These are phyloP conservation scores for Penicillium daleae DNA, from an alignment of 495 filamentous ascomycete species.

Conservation along the genomic window DNA sequence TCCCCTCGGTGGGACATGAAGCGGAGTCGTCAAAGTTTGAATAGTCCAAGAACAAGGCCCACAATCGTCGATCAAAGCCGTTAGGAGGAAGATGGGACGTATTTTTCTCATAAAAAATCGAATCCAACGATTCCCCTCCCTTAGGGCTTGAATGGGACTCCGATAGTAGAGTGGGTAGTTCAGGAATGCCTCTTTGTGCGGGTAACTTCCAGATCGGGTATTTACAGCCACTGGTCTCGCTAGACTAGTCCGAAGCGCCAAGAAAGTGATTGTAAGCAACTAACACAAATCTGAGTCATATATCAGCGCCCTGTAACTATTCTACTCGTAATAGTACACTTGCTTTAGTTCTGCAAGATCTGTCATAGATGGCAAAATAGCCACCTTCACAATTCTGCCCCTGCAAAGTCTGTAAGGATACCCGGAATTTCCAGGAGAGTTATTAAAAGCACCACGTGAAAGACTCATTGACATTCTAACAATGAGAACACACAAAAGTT, in stretches of 20 bases:
- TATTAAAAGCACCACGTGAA: neutral
- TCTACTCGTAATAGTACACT: no score
- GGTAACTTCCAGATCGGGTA: neutral
- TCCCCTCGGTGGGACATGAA: neutral
- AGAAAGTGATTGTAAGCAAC: no score
- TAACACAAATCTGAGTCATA: no score
- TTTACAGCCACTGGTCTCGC: neutral
- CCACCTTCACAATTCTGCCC: neutral
- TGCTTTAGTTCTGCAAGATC: neutral
- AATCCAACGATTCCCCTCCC: neutral
- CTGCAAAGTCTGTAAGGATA: neutral
- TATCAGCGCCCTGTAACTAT: no score
- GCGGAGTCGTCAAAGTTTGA: conserved; percentile 6
- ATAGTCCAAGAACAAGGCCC: neutral
- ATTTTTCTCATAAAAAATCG: neutral
- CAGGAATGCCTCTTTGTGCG: neutral
- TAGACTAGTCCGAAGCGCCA: neutral
- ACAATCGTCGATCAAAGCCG: conserved; percentile 1
- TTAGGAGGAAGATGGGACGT: neutral
- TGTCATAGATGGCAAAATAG: neutral
- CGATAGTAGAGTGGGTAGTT: neutral
- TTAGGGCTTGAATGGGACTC: neutral
- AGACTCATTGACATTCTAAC: neutral
- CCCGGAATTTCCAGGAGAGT: neutral
- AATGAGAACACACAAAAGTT: conserved; percentile 2